phyloP scores from a whole-genome alignment of 208 protist genomes.

The Phytomonas sp. region DNA sequence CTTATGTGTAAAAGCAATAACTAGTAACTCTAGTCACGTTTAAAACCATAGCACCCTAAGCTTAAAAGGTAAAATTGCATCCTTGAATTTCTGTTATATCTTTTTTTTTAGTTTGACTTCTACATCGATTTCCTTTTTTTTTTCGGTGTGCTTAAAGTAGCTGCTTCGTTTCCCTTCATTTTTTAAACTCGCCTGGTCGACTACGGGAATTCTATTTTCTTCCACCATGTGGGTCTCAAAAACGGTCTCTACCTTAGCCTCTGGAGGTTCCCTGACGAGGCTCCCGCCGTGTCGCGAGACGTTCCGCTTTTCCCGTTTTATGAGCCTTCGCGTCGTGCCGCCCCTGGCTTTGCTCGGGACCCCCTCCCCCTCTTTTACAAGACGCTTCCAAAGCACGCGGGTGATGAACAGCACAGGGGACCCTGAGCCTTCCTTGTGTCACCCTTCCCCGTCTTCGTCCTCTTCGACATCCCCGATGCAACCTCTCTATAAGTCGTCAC shows the following conservation, averaged over 20 bases:
- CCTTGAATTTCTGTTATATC: neutral
- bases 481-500: slow-evolving; percentile 69
- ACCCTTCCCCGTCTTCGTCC: slow-evolving; percentile 1
- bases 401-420: neutral
- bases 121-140: too few relatives aligned
- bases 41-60: neutral
- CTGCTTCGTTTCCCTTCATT: neutral
- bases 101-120: neutral
- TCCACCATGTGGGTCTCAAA: neutral
- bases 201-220: too few relatives aligned
- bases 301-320: neutral
- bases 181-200: too few relatives aligned
- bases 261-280: neutral
- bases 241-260: neutral
- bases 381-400: slow-evolving; percentile 11
- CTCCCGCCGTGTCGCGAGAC: too few relatives aligned
- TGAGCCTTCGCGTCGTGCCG: neutral
- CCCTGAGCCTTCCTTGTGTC: neutral
- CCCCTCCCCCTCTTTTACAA: neutral
- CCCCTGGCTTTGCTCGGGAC: neutral
- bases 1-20: neutral
- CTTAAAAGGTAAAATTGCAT: neutral
- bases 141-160: neutral
- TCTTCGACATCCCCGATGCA: slow-evolving; percentile 16
- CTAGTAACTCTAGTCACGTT: neutral